phyloP scores from a whole-genome alignment of 176 grass and related monocot genomes.

The Oryza glumipatula region DNA sequence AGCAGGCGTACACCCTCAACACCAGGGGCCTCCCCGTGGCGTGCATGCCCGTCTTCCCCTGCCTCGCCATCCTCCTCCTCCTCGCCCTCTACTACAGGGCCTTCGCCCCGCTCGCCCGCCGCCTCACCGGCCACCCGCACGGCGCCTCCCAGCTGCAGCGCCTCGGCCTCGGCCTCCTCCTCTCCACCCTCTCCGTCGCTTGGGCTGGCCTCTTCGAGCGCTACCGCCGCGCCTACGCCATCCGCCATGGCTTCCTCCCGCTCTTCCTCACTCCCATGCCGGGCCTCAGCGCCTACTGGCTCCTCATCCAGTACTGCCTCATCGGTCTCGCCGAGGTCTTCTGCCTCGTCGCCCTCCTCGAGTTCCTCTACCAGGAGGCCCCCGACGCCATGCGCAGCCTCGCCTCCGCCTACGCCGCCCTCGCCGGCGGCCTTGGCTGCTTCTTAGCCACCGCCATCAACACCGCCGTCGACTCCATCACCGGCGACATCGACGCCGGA shows the following conservation, averaged over 20 bases:
- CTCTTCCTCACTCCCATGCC: slow-evolving; percentile 83
- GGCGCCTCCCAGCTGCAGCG: slow-evolving; percentile 92
- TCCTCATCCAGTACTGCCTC: slow-evolving; percentile 95
- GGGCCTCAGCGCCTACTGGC: slow-evolving; percentile 84
- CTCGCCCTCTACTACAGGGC: slow-evolving; percentile 81
- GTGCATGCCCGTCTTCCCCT: slow-evolving; percentile 98
- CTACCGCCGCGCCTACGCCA: slow-evolving; percentile 73
- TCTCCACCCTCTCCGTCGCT: slow-evolving; percentile 78
- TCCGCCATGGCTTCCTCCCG: slow-evolving; percentile 60
- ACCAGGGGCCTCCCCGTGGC: slow-evolving; percentile 72
- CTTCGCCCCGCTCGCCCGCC: slow-evolving; percentile 70
- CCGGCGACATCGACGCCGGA: slow-evolving; percentile 47
- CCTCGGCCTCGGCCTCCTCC: slow-evolving; percentile 69
- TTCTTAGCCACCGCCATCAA: slow-evolving; percentile 81
- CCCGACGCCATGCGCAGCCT: slow-evolving; percentile 98
- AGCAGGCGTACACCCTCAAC: slow-evolving; percentile 97
- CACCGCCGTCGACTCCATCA: slow-evolving; percentile 70
- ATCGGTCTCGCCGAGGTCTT: slow-evolving; percentile 97
- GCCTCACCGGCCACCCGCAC: slow-evolving; percentile 81
- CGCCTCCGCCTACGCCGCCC: slow-evolving; percentile 75
- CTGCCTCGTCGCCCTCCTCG: slow-evolving; percentile 78
- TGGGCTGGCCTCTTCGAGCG: slow-evolving; percentile 86
- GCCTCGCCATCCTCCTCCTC: slow-evolving; percentile 84
- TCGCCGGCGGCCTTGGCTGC: slow-evolving; percentile 87
- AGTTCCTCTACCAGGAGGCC: slow-evolving; percentile 97